These are phyloP conservation scores for Arachis monticola DNA, from an alignment of 331 rosid species.

Conservation along the genomic window DNA sequence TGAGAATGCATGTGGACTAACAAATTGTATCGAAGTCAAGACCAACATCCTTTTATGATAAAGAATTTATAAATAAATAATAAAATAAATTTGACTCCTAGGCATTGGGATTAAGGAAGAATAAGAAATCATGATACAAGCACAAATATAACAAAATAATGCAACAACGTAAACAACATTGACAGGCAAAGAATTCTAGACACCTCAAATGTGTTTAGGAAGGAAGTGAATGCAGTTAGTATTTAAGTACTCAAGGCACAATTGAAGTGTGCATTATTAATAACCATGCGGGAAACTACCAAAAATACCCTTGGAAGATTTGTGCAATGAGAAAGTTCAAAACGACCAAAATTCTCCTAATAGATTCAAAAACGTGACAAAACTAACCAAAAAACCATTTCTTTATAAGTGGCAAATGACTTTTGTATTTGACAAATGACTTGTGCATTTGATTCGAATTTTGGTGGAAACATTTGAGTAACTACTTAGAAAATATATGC, in stretches of 20 bases:
- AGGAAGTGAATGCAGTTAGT: not conserved
- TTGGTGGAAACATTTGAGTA: too few relatives aligned
- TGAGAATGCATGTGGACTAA: not conserved
- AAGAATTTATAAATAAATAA: not conserved
- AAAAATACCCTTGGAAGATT: too few relatives aligned
- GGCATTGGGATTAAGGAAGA: not conserved
- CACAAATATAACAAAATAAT: not conserved
- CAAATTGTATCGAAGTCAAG: not conserved
- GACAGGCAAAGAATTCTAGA: not conserved
- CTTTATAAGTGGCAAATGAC: too few relatives aligned
- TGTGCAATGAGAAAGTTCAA: too few relatives aligned
- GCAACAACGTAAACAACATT: slow-evolving; percentile 1
- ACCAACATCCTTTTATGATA: too few relatives aligned
- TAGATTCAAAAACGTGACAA: too few relatives aligned
- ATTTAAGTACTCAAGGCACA: slow-evolving; percentile 13
- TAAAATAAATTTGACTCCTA: not conserved
- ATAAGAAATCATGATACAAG: not conserved
- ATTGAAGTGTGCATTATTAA: slow-evolving; percentile 26
- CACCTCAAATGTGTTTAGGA: not conserved
- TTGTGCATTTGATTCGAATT: too few relatives aligned
- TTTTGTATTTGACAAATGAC: too few relatives aligned
- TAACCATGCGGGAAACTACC: too few relatives aligned
- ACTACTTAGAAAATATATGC: too few relatives aligned
- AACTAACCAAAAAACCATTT: too few relatives aligned
- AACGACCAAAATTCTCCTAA: too few relatives aligned